A percentile compares a stretch with the other conserved stretches of the same genome.
phyloP scores from a whole-genome alignment of 495 filamentous ascomycete species.

The Xylaria acuta region DNA sequence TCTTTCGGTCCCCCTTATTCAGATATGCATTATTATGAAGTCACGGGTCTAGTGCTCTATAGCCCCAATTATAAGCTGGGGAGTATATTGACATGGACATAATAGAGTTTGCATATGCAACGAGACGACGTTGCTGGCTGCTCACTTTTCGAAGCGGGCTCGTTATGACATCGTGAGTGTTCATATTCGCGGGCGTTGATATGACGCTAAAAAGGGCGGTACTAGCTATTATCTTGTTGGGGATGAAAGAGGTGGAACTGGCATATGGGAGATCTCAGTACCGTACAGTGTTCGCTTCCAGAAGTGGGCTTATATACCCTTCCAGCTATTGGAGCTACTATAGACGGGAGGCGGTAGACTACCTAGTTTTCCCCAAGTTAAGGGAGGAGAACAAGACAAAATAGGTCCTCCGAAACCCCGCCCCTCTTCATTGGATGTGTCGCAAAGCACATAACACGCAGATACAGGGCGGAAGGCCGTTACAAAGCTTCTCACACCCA shows the following conservation, averaged over 20 bases:
- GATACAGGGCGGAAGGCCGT: background rate
- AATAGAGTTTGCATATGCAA: background rate
- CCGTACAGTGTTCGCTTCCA: background rate
- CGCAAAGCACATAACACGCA: background rate
- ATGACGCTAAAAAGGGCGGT: background rate
- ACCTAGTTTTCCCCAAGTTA: conserved; percentile 10
- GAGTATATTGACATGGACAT: background rate
- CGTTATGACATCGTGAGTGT: background rate
- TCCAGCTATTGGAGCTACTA: background rate
- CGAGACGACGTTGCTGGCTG: background rate
- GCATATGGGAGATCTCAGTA: background rate
- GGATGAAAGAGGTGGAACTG: background rate
- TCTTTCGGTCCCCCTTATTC: background rate
- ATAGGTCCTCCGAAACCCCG: conserved; percentile 10
- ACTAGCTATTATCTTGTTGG: background rate
- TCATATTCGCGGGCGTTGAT: background rate
- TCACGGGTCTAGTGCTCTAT: background rate
- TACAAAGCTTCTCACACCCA: background rate
- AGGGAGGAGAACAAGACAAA: conserved; percentile 6
- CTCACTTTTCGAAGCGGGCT: background rate
- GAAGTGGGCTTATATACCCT: background rate
- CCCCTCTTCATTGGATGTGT: background rate
- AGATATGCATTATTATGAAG: background rate
- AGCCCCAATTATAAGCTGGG: background rate
- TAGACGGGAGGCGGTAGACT: background rate